Percentiles rank a stretch among this genome's conserved stretches.
phyloP scores from a whole-genome alignment of 2,329 filamentous ascomycete species.

The Graphium sp. region DNA sequence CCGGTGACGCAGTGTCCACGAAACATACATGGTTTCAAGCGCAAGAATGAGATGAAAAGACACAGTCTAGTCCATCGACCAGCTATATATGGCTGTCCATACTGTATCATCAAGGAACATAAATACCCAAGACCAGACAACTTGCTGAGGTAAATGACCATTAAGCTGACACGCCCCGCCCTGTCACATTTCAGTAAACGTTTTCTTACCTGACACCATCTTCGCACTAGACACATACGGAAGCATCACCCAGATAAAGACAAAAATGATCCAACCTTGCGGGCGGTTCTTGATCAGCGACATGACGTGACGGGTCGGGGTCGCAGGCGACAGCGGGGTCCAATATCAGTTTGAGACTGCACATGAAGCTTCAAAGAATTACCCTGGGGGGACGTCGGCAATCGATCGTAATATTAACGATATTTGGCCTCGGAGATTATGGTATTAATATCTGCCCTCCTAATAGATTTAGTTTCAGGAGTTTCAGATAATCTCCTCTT shows the following conservation, averaged over 20 bases:
- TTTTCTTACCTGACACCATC: too few species aligned
- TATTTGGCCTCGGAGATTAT: too few species aligned
- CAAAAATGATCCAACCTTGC: slow-evolving; percentile 67
- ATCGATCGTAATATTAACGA: too few species aligned
- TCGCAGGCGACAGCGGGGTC: slow-evolving; percentile 48
- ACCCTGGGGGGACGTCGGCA: too few species aligned
- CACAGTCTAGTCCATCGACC: slow-evolving; percentile 84
- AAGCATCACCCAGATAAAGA: slow-evolving; percentile 83
- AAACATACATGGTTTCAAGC: slow-evolving; percentile 50
- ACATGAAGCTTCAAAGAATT: too few species aligned
- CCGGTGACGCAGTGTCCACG: slow-evolving; percentile 44
- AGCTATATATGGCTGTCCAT: slow-evolving; percentile 90
- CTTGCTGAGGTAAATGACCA: slow-evolving; percentile 69
- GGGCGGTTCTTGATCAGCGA: slow-evolving; percentile 73
- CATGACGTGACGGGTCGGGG: slow-evolving; percentile 72
- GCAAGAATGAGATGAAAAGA: slow-evolving; percentile 58
- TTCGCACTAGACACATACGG: slow-evolving; percentile 71
- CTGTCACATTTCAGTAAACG: too few species aligned
- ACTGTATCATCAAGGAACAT: slow-evolving; percentile 85
- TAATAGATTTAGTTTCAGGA: too few species aligned
- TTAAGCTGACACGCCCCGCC: too few species aligned
- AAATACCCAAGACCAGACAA: slow-evolving; percentile 93
- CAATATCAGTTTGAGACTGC: slow-evolving; percentile 9
- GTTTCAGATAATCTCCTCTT: too few species aligned
- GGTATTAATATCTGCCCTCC: too few species aligned